Base-by-base conservation (phyloP, 148 eudicot genomes). In the Hydrangea macrophylla region DNA sequence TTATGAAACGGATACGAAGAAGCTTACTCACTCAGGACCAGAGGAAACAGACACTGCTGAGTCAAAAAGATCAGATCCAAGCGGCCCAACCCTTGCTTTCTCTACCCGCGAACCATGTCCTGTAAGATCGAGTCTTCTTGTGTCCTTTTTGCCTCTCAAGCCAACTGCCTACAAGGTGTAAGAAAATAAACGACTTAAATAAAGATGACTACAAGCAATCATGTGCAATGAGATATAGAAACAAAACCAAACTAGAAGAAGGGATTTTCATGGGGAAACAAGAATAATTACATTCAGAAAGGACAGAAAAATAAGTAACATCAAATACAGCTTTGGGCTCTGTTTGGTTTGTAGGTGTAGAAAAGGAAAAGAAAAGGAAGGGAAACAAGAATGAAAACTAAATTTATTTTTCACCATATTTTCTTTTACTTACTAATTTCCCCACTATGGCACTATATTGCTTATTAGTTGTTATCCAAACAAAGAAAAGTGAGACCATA, bases 1-100 rank as follows among this genome's bases (percentile, higher is more conserved):
- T n/a, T 20, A 33, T 15, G 58, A 10, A 22, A 33, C 12, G 1
- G 13, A 45, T 45, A 28, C 2, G 55, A 73, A 78, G 79, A 82
- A 70, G 85, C 98, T 84, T 82, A 92, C 98, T 74, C 84, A 84
- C 90, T 81, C 85, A 31, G 72, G 84, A 81, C 88, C 91, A 73
- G 90, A 78, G 8, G 88, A 83, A 78, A 92, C 83, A 67, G 86
- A 87, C 63, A 92, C 73, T 45, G 98, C 98, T 50, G 98, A 92
- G 76, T 92, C 98, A 59, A 92, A 87, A 71, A 89, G 76, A 70
- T 82, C 75, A 58, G 82, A 79, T 75, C 90, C 96, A 24, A 84
- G 68, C 54, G 94, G 90, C 51, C 98, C 98, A 70, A 86, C 96
- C 72, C 80, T 86, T 68, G 89, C 78, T 80, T 83, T 87, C 76